phyloP scores from a whole-genome alignment of 257 asterid species.

The Cynanchum wilfordii region DNA sequence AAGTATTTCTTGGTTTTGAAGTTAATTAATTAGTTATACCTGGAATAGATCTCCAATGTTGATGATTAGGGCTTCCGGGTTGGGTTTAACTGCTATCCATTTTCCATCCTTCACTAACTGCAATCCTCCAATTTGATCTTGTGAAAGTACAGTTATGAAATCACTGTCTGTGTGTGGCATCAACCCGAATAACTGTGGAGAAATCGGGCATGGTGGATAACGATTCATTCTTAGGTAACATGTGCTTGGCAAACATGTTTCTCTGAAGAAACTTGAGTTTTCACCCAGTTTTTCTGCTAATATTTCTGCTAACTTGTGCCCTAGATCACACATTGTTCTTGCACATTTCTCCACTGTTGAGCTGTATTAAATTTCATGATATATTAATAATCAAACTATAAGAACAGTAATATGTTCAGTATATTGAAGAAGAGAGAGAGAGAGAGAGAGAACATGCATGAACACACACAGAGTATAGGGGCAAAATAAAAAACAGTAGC shows the following conservation, averaged over 20 bases:
- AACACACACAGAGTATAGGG: too few species aligned
- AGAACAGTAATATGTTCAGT: background rate
- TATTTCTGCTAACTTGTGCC: conserved; percentile 46
- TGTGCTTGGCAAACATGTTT: conserved; percentile 45
- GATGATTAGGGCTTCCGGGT: conserved; percentile 61
- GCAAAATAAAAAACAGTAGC: conserved; percentile 7
- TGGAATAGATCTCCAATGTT: conserved; percentile 82
- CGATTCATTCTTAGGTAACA: conserved; percentile 79
- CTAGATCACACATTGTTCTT: conserved; percentile 40
- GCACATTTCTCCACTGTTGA: conserved; percentile 63
- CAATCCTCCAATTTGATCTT: conserved; percentile 76
- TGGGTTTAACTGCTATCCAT: conserved; percentile 85
- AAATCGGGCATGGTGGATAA: conserved; percentile 58
- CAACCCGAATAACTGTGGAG: conserved; percentile 52
- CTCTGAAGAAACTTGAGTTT: conserved; percentile 38
- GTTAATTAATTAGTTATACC: conserved; percentile 19
- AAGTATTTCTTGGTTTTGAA: background rate
- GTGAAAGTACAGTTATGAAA: conserved; percentile 73
- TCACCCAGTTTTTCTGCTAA: conserved; percentile 54
- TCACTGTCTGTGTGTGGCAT: conserved; percentile 85
- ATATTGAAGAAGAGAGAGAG: background rate
- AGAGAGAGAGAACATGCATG: conserved; percentile 9
- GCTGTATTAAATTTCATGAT: conserved; percentile 29
- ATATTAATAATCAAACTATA: too few species aligned
- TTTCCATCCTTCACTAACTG: conserved; percentile 64